Base-by-base conservation (phyloP, 345 rosid species). In the Citropsis articulata region DNA sequence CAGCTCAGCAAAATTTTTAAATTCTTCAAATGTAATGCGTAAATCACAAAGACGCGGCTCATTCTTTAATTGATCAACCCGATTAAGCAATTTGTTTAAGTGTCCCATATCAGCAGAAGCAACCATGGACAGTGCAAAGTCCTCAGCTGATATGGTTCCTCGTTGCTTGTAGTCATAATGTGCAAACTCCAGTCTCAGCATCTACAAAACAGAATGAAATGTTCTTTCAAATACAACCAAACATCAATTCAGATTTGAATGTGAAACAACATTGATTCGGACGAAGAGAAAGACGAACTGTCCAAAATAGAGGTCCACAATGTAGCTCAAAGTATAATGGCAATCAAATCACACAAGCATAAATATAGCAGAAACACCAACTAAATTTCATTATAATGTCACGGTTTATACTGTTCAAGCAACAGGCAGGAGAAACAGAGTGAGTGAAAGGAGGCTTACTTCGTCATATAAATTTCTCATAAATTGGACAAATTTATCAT, bases 111-210 rank as follows among this genome's bases (percentile, higher is more conserved):
- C 95, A 75, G 99, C 99, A 59, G 99, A 88, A 84, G 99, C 98
- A 80, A 96, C 98, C 89, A 96, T 85, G 30, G 97, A 92, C 77
- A 96, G 76, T 7, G 98, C 98, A 79, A 96, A 96, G 90, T 96
- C 99, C 83, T 90, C 86, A 22, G 92, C 98, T 38, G 97, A 90
- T 81, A 94, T 91, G 66, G 88, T 88, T 77, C 89, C 90, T 73
- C 83, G 87, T 73, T 64, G 76, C 81, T 90, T 88, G 78, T 89
- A 96, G 82, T 96, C 98, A 85, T 96, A 96, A 82, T 96, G 98
- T 64, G 89, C 89, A 85, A 96, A 96, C 86, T 94, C 99, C 88
- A 96, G 80, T 67, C 84, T 88, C 79, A 91, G 75, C 81, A 94
- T 89, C 99, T 96, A 83, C 65, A 80, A 64, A 68, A 75, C 16